Evolutionary conservation across 202 grass and related monocot species (phyloP), one percentile per base, ranked within the genome.

Genomic region (Elaeis oleifera): DNA sequence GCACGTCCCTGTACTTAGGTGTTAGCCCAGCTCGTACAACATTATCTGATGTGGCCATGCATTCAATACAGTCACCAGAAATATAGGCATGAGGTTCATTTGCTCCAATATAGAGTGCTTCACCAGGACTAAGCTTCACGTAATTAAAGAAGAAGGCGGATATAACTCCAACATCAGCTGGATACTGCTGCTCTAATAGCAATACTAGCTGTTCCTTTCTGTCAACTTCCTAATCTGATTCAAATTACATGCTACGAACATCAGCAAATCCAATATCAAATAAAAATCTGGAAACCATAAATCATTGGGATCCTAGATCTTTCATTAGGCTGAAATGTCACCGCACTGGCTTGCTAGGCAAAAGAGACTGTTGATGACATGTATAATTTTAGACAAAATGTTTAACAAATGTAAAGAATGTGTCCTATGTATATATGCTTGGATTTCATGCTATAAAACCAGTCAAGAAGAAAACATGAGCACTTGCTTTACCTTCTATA

Each of bases 41-140:
- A 65, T 92, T 97, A 57, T 97, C 94, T 44, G 94, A 97, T 56
- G 88, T 85, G 29, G 88, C 94, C 94, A 97, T 92, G 61, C 94
- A 97, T 69, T 97, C 94, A 1, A 97, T 66, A 53, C 94, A 92
- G 69, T 97, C 94, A 16, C 94, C 94, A 1, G 79, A 97, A 18
- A 97, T 71, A 58, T 97, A 97, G 21, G 94, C 94, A 73, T 89
- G 94, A 57, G 88, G 88, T 66, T 97, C 94, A 61, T 97, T 92
- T 4, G 94, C 77, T 70, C 82, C 78, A 49, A 97, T 79, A 57
- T 84, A 89, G 6, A 97, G 71, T 6, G 87, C 88, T 80, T 97
- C 92, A 2, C 92, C 92, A 55, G 92, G 92, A 20, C 28, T 81
- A 11, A 97, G 87, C 76, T 85, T 97, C 48, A 97, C 72, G 60